Conservation (phyloP, 2,329 filamentous ascomycete species). For the Claviceps paspali region DNA sequence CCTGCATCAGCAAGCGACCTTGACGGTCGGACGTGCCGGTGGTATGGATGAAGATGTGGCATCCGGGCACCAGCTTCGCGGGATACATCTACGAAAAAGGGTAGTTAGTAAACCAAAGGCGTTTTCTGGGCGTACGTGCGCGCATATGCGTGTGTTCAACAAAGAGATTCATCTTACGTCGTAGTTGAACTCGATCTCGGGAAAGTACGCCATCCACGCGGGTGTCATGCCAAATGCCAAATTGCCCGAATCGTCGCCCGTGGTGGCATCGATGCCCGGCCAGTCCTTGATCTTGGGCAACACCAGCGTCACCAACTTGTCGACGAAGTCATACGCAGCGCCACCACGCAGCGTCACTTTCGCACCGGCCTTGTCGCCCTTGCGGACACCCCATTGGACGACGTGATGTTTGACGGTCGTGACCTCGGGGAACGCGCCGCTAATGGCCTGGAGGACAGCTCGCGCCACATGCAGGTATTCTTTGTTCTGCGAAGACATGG, state of each 20-base stretch:
- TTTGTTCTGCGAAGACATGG: slow-evolving; percentile 54
- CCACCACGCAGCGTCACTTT: slow-evolving; percentile 68
- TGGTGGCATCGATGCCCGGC: slow-evolving; percentile 48
- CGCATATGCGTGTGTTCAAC: too few species aligned
- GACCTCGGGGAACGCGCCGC: slow-evolving; percentile 55
- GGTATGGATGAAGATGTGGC: slow-evolving; percentile 71
- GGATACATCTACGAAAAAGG: slow-evolving; percentile 37
- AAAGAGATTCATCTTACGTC: slow-evolving; percentile 45
- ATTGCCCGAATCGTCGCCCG: slow-evolving; percentile 81
- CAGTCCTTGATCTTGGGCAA: slow-evolving; percentile 95
- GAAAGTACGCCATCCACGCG: slow-evolving; percentile 69
- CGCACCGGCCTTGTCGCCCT: slow-evolving; percentile 56
- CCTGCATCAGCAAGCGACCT: slow-evolving; percentile 51
- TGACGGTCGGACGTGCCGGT: slow-evolving; percentile 75
- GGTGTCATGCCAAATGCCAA: slow-evolving; percentile 65
- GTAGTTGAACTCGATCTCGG: slow-evolving; percentile 89
- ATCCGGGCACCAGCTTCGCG: slow-evolving; percentile 65
- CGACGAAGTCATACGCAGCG: slow-evolving; percentile 76
- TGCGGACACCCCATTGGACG: slow-evolving; percentile 56
- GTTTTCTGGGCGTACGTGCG: too few species aligned
- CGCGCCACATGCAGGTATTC: slow-evolving; percentile 68
- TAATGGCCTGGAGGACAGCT: slow-evolving; percentile 74
- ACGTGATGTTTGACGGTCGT: slow-evolving; percentile 59
- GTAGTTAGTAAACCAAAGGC: too few species aligned
- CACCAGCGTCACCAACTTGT: slow-evolving; percentile 80